Evolutionary conservation across 2,329 filamentous ascomycete genomes (phyloP), one percentile per base, ranked within the genome.

Genomic region (Zymoseptoria tritici): DNA sequence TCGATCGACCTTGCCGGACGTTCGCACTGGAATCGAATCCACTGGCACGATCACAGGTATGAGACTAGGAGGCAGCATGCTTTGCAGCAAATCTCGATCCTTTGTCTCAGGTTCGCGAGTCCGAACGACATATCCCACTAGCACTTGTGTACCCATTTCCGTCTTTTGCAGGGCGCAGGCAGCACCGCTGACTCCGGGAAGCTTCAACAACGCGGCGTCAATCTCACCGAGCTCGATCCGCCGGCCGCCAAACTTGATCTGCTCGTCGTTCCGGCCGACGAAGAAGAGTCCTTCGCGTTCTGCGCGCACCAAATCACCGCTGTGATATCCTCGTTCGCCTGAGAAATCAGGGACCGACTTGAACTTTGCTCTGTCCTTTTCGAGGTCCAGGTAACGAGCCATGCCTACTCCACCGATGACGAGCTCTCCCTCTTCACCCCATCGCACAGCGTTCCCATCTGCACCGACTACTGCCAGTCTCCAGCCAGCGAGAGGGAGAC

Each of bases 171-270:
- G 55, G 26, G 57, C 51, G 20, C 57, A 56, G 22, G 57, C 57
- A 13, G 57, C 57, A 9, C 36, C 36, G 16, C 36, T 42, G 11
- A 42, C 36, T 42, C 36, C 36, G 4, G 36, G 11, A 42, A 42
- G 36, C 16, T 42, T 42, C 36, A 42, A 16, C 11, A 42, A 16
- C 36, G 36, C 36, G 53, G 81, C 87, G 73, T 97, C 91, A 65
- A 97, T 96, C 65, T 97, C 93, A 64, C 87, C 88, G 46, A 97
- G 84, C 76, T 97, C 93, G 65, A 97, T 95, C 60, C 92, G 83
- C 80, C 96, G 96, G 1, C 92, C 92, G 60, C 93, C 87, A 63
- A 97, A 91, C 78, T 97, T 97, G 77, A 97, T 89, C 72, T 97
- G 92, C 63, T 86, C 83, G 71, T 97, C 92, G 22, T 85, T 85